Conservation (phyloP, 2,329 filamentous ascomycete species). For the Penicillium thymicola region DNA sequence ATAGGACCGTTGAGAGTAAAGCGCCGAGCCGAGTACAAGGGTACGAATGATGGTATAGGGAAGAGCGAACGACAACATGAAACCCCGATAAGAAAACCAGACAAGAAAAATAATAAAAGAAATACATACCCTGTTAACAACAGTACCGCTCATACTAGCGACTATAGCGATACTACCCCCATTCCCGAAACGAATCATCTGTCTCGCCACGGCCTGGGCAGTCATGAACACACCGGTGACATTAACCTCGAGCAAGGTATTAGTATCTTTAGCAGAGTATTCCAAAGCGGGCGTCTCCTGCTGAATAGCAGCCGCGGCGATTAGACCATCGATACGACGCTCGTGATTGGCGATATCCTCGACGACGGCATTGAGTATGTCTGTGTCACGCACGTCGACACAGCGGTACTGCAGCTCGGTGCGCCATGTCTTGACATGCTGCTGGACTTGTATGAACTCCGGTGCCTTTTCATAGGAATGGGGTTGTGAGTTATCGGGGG, state of each 20-base stretch:
- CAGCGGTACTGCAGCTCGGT: conserved; percentile 70
- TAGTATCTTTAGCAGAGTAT: conserved; percentile 61
- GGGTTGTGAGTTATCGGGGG: neutral
- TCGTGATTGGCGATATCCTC: conserved; percentile 65
- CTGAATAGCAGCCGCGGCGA: conserved; percentile 69
- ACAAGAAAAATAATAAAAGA: accelerated
- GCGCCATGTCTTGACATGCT: conserved; percentile 15
- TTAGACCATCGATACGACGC: conserved; percentile 72
- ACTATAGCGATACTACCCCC: conserved; percentile 61
- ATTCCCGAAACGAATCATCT: conserved; percentile 59
- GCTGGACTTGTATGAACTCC: neutral
- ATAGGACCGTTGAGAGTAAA: no score
- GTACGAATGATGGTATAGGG: no score
- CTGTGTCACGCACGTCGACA: conserved; percentile 73
- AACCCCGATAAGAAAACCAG: neutral
- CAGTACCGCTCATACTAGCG: conserved; percentile 59
- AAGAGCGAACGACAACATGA: no score
- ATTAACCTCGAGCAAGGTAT: conserved; percentile 61
- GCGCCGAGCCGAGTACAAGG: no score
- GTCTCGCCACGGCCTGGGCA: conserved; percentile 58
- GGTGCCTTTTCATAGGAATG: neutral
- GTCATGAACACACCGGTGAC: conserved; percentile 63
- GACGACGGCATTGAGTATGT: conserved; percentile 63
- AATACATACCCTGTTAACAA: conserved; percentile 48
- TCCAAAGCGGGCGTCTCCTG: conserved; percentile 80